Percentiles rank a stretch among this genome's conserved stretches.
Evolutionary conservation across 23 red algal genomes (phyloP).

Genomic region (Gracilaria gracilis): DNA sequence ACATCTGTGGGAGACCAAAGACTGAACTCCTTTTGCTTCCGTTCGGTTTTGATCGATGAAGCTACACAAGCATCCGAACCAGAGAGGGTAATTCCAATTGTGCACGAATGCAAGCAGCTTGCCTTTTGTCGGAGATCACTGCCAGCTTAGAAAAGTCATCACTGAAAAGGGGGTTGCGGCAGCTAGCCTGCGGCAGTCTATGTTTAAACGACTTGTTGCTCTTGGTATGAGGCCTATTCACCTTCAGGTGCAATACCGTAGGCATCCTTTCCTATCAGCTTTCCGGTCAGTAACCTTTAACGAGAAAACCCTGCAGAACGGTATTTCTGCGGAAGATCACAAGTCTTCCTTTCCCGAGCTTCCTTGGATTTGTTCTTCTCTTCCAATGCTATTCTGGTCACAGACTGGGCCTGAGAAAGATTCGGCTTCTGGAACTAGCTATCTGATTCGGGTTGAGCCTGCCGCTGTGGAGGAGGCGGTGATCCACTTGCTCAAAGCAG

Average conservation of each 20-base stretch:
- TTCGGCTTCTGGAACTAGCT: conserved; percentile 94
- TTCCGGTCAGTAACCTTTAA: conserved; percentile 97
- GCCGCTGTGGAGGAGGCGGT: conserved; percentile 87
- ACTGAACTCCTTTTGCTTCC: conserved; percentile 72
- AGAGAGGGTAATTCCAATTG: conserved; percentile 88
- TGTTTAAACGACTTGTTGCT: conserved; percentile 90
- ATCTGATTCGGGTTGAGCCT: conserved; percentile 91
- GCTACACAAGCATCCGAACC: conserved; percentile 91
- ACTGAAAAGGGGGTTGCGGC: conserved; percentile 90
- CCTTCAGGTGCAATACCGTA: conserved; percentile 94
- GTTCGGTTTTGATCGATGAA: conserved; percentile 88
- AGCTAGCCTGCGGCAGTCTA: conserved; percentile 88
- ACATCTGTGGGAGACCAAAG: conserved; percentile 81
- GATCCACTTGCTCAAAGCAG: conserved; percentile 81
- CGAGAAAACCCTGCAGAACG: conserved; percentile 90
- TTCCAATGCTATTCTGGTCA: conserved; percentile 93
- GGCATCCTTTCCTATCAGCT: conserved; percentile 91
- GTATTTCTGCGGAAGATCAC: conserved; percentile 88
- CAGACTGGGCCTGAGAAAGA: conserved; percentile 87
- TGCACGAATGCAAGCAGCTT: conserved; percentile 94
- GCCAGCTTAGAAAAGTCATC: conserved; percentile 84
- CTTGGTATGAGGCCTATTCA: conserved; percentile 87
- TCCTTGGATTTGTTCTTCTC: conserved; percentile 78
- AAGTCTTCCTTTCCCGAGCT: conserved; percentile 59
- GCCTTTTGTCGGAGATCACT: conserved; percentile 93